These are phyloP conservation scores for Climacium dendroides DNA, from an alignment of 225 moss, liverwort and hornwort species.

Conservation along the genomic window DNA sequence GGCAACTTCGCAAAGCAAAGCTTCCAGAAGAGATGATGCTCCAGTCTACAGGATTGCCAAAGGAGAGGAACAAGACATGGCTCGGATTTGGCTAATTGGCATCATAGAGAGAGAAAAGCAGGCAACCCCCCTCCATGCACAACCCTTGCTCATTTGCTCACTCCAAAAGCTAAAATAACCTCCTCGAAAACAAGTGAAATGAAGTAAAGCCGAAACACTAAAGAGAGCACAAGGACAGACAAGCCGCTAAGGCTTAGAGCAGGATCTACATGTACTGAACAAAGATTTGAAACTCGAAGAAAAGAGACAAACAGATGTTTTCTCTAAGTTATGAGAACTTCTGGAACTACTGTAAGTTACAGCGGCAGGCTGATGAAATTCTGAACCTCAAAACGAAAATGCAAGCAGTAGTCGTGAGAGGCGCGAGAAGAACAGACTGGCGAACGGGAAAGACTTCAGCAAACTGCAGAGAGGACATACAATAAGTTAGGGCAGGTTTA, in stretches of 20 bases:
- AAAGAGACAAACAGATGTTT: too few species aligned
- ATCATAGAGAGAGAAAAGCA: conserved; percentile 13
- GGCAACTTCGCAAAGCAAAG: background rate
- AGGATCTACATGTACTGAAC: background rate
- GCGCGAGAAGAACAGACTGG: background rate
- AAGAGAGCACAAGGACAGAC: background rate
- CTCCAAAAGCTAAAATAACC: background rate
- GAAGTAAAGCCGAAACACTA: background rate
- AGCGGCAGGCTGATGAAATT: background rate
- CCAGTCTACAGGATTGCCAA: background rate
- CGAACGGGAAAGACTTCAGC: background rate
- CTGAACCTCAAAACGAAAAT: background rate
- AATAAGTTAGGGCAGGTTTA: background rate
- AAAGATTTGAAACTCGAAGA: background rate
- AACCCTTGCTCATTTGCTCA: conserved; percentile 16
- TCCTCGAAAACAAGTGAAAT: background rate
- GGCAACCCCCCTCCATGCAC: conserved; percentile 6
- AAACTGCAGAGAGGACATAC: background rate
- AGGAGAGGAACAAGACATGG: background rate
- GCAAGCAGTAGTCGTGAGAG: background rate
- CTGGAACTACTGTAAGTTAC: background rate
- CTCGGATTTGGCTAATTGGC: conserved; percentile 55
- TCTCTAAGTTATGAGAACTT: too few species aligned
- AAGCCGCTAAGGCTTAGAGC: background rate
- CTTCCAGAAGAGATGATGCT: conserved; percentile 8